Evolutionary conservation across 352 stramenopile genomes (phyloP).

Genomic region (Globisporangium splendens): DNA sequence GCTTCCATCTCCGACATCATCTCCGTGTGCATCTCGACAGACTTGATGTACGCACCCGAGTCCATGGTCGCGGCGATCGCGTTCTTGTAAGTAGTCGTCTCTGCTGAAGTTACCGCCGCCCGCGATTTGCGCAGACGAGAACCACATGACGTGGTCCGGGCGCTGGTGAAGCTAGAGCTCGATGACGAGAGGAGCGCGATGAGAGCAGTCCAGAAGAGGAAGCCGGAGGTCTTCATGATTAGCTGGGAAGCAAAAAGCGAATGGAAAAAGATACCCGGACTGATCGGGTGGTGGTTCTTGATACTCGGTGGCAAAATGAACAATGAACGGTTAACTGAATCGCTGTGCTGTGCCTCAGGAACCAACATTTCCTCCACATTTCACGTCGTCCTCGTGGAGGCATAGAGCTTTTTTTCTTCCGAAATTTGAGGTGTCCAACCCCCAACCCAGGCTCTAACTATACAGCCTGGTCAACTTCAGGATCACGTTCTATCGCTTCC

Average conservation of each 20-base stretch:
- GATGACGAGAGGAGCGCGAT: not conserved
- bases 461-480: too few species aligned
- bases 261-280: not conserved
- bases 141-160: not conserved
- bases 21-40: conserved; percentile 62
- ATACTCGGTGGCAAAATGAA: not conserved
- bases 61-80: conserved; percentile 49
- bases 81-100: conserved; percentile 31
- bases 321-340: not conserved
- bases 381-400: not conserved
- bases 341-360: not conserved
- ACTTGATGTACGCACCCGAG: conserved; percentile 50
- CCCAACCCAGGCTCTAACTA: not conserved
- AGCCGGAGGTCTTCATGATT: not conserved
- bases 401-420: not conserved
- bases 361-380: not conserved
- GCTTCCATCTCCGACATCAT: conserved; percentile 47
- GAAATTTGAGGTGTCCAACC: not conserved
- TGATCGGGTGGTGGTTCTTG: not conserved
- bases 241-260: not conserved
- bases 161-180: not conserved
- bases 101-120: not conserved
- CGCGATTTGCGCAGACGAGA: not conserved
- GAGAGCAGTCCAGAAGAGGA: not conserved
- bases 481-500: too few species aligned